Base-by-base conservation (phyloP, 305 asterid species). In the Fraxinus ornus region DNA sequence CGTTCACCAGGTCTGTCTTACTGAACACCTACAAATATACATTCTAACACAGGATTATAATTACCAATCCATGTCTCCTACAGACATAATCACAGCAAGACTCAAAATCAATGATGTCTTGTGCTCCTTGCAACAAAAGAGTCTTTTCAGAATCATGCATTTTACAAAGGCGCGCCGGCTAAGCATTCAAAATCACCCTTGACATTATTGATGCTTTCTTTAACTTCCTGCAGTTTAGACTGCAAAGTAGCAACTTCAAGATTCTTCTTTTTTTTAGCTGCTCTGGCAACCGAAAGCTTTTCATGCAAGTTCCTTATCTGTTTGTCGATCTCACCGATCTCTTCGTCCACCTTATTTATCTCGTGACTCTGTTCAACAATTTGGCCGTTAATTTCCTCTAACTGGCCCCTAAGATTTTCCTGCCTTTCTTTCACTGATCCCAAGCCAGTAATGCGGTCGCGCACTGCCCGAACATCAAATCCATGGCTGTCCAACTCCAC, bases 401-500 rank as follows among this genome's bases (percentile, higher is more conserved):
- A 79, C 79, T 87, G 83, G 0, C 74, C 80, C 30, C 55, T 74
- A 68, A 90, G 89, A 81, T 81, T 84, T 78, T 64, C 90, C 79
- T 86, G 88, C 77, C 85, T 66, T 2, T 88, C 92, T 82, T 85
- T 91, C 73, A 82, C 78, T 4, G 24, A 55, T 15, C 89, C 77
- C 66, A 91, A 49, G 78, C 80, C 37, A 57, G 64, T 68, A 17
- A 92, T 55, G 15, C 89, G 87, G 17, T 87, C 89, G 39, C 78
- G 86, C 15, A 92, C 80, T 77, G 71, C 78, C 86, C 44, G 44
- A 77, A 92, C 89, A 33, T 84, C 84, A 75, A 95, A 94, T 24
- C 99, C 99, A 52, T 93, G 91, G 6, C 37, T 85, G 80, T 93
- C 97, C 86, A 95, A 81, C 0, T 94, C 94, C 0, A 75, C 49